Evolutionary conservation across 2,329 filamentous ascomycete species (phyloP), one percentile per base, ranked within the genome.

Genomic region (Knufia petricola): DNA sequence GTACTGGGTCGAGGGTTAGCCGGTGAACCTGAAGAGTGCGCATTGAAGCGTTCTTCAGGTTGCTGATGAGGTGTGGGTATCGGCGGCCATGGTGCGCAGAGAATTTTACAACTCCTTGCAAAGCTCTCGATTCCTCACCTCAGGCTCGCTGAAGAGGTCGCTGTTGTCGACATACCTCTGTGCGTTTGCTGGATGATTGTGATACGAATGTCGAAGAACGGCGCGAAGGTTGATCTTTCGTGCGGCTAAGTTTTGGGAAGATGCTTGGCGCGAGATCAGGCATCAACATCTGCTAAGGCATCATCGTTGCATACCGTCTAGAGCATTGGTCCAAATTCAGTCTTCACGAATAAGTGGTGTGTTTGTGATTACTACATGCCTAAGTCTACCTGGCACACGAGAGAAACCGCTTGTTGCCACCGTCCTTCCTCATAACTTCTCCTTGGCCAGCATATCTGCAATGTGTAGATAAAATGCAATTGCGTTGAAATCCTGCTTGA

Each of bases 381-480:
- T n/a, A n/a, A n/a, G n/a, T n/a, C n/a, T n/a, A n/a, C n/a, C n/a
- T n/a, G n/a, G n/a, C n/a, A n/a, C n/a, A n/a, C n/a, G n/a, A n/a
- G n/a, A n/a, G n/a, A n/a, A n/a, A n/a, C n/a, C n/a, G n/a, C n/a
- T n/a, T n/a, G n/a, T n/a, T n/a, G n/a, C n/a, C n/a, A n/a, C n/a
- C n/a, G n/a, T n/a, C n/a, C n/a, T n/a, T n/a, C 15, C 13, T 66
- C 55, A 70, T 13, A 70, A 57, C 1, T 77, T 80, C 60, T 86
- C 81, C 58, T 81, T 82, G 1, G 83, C 80, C 43, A 87, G 66
- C 82, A 85, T 86, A 59, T 85, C 67, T 63, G 70, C 82, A 54
- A 82, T 80, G 53, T 87, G 69, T 71, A 79, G 59, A 76, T 77
- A 72, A 70, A 85, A 70, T 67, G 72, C 67, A 62, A 81, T 63